Evolutionary conservation across 257 asterid genomes (phyloP), one percentile per base, ranked within the genome.

Genomic region (Knoxia roxburghii): DNA sequence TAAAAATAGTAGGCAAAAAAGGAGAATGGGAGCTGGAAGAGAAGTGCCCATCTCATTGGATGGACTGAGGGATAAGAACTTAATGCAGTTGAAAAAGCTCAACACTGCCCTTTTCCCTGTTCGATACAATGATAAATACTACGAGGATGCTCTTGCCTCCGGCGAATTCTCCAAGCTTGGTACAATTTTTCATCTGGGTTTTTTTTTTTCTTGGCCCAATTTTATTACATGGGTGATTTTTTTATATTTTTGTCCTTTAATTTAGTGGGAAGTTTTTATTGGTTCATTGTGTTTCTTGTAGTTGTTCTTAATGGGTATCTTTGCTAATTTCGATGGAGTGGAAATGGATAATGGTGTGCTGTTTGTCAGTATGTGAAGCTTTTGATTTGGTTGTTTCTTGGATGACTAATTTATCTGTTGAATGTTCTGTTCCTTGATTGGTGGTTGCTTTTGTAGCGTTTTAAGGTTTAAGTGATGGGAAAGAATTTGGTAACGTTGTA

Each of bases 141-240:
- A 90, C 64, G 83, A 90, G 8, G 97, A 93, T 75, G 96, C 95
- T 41, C 83, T 90, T 64, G 83, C 90, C 75, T 90, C 97, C 68
- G 90, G 84, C 45, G 97, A 93, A 65, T 93, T 93, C 65, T 83
- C 97, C 79, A 90, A 85, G 75, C 91, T 93, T 74, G 97, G 99
- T 93, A 43, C 30, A 65, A 69, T 63, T 61, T 56, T 30, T 58
- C 68, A 33, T 50, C 62, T 74, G 18, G 46, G 57, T 35, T 48
- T 61, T 48, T 33, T 62, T 29, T n/a, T 33, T 61, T 20, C 3
- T 26, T 26, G 8, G 7, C 11, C 7, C 3, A 32, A 10, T 3
- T 45, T 43, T 24, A 26, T 40, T 40, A 32, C n/a, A 51, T 21
- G 10, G 18, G 32, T 61, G 27, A 0, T 51, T 23, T 51, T n/a